A percentile compares a stretch with the other conserved stretches of the same genome.
phyloP scores from a whole-genome alignment of 495 filamentous ascomycete genomes.

The Annulohypoxylon nitens region DNA sequence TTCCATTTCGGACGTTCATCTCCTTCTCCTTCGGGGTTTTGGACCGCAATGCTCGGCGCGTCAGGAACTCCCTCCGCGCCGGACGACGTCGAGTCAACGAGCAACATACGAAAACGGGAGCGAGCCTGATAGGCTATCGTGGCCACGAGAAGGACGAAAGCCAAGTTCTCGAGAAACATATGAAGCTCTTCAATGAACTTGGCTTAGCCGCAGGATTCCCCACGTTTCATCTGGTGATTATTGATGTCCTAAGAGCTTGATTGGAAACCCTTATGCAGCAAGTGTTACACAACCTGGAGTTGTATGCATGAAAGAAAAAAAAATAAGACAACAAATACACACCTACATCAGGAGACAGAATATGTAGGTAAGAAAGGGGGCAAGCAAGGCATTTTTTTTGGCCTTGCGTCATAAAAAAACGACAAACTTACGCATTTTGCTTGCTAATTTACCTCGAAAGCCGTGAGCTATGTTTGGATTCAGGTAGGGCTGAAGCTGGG shows the following conservation, averaged over 20 bases:
- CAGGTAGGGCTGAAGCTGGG: conserved; percentile 33
- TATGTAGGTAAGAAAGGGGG: conserved; percentile 29
- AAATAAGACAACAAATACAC: conserved; percentile 8
- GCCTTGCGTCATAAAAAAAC: conserved; percentile 12
- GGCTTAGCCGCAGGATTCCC: conserved; percentile 39
- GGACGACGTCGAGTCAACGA: conserved; percentile 33
- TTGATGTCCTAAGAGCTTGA: conserved; percentile 22
- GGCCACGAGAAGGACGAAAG: background rate
- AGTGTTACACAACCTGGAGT: conserved; percentile 21
- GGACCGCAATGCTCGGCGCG: background rate
- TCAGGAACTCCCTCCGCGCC: conserved; percentile 20
- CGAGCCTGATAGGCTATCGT: background rate
- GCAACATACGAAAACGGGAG: conserved; percentile 34
- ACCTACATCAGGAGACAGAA: conserved; percentile 1
- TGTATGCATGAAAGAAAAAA: conserved; percentile 19
- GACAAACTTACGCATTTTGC: background rate
- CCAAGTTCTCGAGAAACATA: conserved; percentile 7
- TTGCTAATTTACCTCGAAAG: conserved; percentile 14
- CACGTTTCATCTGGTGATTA: conserved; percentile 26
- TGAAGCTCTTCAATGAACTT: conserved; percentile 16
- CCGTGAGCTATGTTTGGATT: conserved; percentile 1
- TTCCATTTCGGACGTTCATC: conserved; percentile 30
- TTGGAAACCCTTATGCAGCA: conserved; percentile 33
- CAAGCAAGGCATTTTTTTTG: background rate
- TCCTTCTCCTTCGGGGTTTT: conserved; percentile 4